These are phyloP conservation scores for Boletus rubroflammeus DNA, from an alignment of 768 basidiomycete genomes.

Conservation along the genomic window DNA sequence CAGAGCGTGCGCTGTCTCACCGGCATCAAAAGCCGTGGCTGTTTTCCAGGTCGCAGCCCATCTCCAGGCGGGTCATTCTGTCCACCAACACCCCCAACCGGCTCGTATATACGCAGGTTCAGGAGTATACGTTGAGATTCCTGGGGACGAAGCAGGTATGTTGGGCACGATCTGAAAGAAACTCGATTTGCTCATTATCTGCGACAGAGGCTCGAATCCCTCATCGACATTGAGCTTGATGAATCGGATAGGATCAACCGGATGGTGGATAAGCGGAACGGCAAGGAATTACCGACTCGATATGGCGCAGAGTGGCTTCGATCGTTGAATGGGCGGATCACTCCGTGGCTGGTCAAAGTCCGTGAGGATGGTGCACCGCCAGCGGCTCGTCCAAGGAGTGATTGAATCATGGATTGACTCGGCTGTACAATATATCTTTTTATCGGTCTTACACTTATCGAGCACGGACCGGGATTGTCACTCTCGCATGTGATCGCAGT, in stretches of 20 bases:
- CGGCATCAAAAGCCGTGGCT: background rate
- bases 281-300: background rate
- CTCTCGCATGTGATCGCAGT: background rate
- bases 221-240: background rate
- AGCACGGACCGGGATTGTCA: too few relatives aligned
- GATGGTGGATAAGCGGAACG: background rate
- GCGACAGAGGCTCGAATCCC: background rate
- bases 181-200: background rate
- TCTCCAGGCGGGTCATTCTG: constrained; percentile 38
- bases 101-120: background rate
- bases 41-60: constrained; percentile 44
- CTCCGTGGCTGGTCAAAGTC: background rate
- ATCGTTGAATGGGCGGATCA: background rate
- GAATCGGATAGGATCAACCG: background rate
- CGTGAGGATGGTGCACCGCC: background rate
- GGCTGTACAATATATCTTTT: background rate
- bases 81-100: background rate
- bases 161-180: background rate
- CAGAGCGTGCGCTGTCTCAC: background rate
- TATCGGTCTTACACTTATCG: background rate
- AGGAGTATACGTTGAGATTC: background rate
- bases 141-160: too few relatives aligned
- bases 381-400: background rate
- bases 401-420: background rate
- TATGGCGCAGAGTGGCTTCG: background rate